Base-by-base conservation (phyloP, 2,329 filamentous ascomycete species). In the Corinectria fuckeliana region DNA sequence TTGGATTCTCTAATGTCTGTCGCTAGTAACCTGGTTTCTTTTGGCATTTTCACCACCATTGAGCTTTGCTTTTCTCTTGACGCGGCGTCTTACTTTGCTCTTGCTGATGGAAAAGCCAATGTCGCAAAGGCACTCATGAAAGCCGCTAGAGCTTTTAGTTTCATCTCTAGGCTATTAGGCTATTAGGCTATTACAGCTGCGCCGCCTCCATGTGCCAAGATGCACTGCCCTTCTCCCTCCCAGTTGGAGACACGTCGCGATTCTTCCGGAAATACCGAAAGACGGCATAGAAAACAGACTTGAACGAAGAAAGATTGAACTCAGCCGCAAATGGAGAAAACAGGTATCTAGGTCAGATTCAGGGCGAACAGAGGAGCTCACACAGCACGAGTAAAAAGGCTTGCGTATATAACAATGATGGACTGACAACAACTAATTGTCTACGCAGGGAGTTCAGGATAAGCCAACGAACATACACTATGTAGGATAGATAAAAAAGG, bases 401-500 rank as follows among this genome's bases (percentile, higher is more conserved):
- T 14, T 30, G 11, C 10, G 10, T 30, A 13, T 30, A 30, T 30
- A 13, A 13, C 11, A 30, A 13, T 30, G 28, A 30, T 30, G 5
- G n/a, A 28, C 8, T 7, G 8, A 9, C 8, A 28, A 10, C 26
- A 8, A 28, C 26, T n/a, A 3, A 7, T 28, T 28, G 10, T 30
- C 5, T 13, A 2, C 11, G 28, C 28, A 3, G 11, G n/a, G n/a
- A n/a, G n/a, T n/a, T n/a, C n/a, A n/a, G n/a, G n/a, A n/a, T n/a
- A n/a, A n/a, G n/a, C n/a, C n/a, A n/a, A n/a, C n/a, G n/a, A n/a
- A n/a, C n/a, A n/a, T n/a, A n/a, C n/a, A n/a, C 16, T 62, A 66
- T 4, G 63, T 48, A 1, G 62, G 64, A 38, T 78, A 78, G 10
- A 77, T 71, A 48, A 78, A 78, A 50, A 70, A 74, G 36, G 70